Conservation (phyloP, 108 stramenopile species). For the Cyclotella cryptica region DNA sequence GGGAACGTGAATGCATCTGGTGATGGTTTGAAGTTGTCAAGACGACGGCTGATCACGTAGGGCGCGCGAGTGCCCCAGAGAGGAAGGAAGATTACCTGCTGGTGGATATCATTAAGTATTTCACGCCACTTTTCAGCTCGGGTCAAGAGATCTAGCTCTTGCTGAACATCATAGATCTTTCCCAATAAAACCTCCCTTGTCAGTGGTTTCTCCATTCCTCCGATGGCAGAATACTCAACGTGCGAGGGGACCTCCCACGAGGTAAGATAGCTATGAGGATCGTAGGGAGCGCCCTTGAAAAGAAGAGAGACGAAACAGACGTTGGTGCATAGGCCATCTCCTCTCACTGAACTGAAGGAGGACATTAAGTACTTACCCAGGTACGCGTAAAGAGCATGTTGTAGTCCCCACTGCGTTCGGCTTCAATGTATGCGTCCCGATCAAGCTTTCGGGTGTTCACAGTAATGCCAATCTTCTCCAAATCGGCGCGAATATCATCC, state of each 20-base stretch:
- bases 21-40: slow-evolving; percentile 53
- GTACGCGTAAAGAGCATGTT: background rate
- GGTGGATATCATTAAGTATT: slow-evolving; percentile 62
- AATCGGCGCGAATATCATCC: slow-evolving; percentile 59
- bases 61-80: slow-evolving; percentile 69
- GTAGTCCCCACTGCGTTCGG: background rate
- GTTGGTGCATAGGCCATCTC: background rate
- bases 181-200: slow-evolving; percentile 51
- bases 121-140: slow-evolving; percentile 48
- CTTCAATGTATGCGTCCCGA: no score
- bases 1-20: slow-evolving; percentile 54
- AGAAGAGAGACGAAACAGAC: slow-evolving; percentile 60
- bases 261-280: slow-evolving; percentile 67
- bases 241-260: slow-evolving; percentile 59
- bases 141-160: slow-evolving; percentile 15
- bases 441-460: slow-evolving; percentile 32
- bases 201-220: slow-evolving; percentile 47
- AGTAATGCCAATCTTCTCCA: slow-evolving; percentile 57
- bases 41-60: slow-evolving; percentile 66
- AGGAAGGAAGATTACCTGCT: slow-evolving; percentile 62
- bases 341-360: background rate
- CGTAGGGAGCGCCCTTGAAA: slow-evolving; percentile 72
- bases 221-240: slow-evolving; percentile 60
- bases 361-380: background rate
- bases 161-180: slow-evolving; percentile 55